Conservation (phyloP, 164 flowering plant genomes). For the Stephania japonica region DNA sequence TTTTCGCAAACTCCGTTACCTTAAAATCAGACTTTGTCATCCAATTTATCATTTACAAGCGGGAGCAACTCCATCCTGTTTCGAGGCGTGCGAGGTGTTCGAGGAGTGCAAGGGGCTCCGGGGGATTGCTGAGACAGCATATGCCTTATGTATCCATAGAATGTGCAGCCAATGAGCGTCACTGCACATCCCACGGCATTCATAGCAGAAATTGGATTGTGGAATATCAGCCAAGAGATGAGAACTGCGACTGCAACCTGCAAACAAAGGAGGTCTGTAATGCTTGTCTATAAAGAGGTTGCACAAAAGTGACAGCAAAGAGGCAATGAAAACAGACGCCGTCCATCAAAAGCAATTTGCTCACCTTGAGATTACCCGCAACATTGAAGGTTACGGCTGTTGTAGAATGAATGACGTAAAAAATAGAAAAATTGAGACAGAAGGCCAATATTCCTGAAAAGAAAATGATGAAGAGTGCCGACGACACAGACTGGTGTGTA, state of each 20-base stretch:
- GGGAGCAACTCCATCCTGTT: constrained; percentile 58
- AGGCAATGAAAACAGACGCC: not conserved
- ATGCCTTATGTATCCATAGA: constrained; percentile 95
- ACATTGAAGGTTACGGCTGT: constrained; percentile 97
- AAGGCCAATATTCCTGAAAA: constrained; percentile 86
- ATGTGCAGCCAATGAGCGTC: constrained; percentile 90
- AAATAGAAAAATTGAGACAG: constrained; percentile 96
- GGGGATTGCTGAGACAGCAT: constrained; percentile 69
- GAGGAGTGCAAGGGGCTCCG: constrained; percentile 54
- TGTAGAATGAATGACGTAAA: constrained; percentile 95
- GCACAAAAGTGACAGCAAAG: not conserved
- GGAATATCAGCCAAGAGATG: constrained; percentile 84
- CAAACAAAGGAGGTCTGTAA: not conserved
- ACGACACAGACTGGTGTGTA: constrained; percentile 37
- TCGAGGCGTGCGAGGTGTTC: constrained; percentile 64
- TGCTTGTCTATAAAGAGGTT: not conserved
- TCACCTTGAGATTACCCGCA: constrained; percentile 99
- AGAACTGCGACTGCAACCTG: constrained; percentile 97
- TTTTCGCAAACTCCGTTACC: not conserved
- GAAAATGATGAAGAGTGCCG: constrained; percentile 67
- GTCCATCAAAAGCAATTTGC: constrained; percentile 7
- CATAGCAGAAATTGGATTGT: constrained; percentile 69
- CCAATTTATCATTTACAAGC: constrained; percentile 81
- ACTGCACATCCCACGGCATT: constrained; percentile 88
- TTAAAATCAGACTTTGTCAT: constrained; percentile 58